phyloP scores from a whole-genome alignment of 2,329 filamentous ascomycete species.

The Colletotrichum salicis region DNA sequence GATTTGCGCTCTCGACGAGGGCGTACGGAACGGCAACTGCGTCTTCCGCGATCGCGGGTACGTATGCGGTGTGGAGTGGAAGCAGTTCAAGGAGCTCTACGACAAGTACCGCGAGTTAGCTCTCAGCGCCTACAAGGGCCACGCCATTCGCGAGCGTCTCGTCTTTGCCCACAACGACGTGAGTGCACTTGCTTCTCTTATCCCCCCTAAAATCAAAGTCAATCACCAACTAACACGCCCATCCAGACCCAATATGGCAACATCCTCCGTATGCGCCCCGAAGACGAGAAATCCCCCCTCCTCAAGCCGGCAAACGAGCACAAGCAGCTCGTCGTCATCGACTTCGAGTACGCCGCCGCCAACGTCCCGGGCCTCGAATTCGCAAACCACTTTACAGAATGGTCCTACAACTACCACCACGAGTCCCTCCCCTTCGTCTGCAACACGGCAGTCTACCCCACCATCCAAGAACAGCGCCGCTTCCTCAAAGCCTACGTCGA shows the following conservation, averaged over 20 bases:
- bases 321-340: constrained; percentile 96
- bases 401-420: constrained; percentile 98
- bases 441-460: constrained; percentile 78
- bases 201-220: neutral
- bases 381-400: constrained; percentile 97
- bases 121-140: constrained; percentile 75
- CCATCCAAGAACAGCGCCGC: constrained; percentile 79
- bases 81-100: constrained; percentile 77
- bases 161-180: constrained; percentile 99
- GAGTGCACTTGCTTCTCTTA: constrained; percentile 49
- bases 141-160: constrained; percentile 76
- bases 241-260: constrained; percentile 95
- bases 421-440: constrained; percentile 72
- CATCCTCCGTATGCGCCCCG: constrained; percentile 78
- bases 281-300: constrained; percentile 83
- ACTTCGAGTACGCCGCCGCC: constrained; percentile 96
- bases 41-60: constrained; percentile 60
- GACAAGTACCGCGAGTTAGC: constrained; percentile 82
- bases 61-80: constrained; percentile 87
- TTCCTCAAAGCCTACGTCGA: constrained; percentile 89
- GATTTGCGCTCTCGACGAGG: constrained; percentile 65
- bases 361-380: constrained; percentile 91
- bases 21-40: constrained; percentile 58
- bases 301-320: constrained; percentile 91
- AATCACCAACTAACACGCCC: neutral